Conservation (phyloP, 179 eudicot genomes). For the Corrigiola litoralis region DNA sequence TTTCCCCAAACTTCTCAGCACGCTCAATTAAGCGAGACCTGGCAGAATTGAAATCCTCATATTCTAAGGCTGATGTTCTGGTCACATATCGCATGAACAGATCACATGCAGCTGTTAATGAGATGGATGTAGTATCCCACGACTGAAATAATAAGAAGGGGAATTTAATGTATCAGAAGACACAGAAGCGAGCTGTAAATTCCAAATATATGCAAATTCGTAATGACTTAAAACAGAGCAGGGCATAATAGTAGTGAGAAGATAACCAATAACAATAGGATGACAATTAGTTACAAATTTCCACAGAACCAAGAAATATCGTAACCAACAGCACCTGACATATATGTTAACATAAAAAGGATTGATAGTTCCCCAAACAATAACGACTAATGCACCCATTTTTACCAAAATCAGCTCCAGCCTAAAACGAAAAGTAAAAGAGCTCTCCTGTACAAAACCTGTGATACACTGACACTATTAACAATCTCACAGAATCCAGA, state of each 20-base stretch:
- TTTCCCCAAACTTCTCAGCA: constrained; percentile 97
- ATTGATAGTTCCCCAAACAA: no score
- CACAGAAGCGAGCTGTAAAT: background rate
- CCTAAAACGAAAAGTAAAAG: no score
- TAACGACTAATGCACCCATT: background rate
- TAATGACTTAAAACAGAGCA: background rate
- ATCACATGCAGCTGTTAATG: constrained; percentile 95
- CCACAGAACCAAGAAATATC: no score
- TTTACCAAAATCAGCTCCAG: background rate
- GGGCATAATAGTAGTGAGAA: background rate
- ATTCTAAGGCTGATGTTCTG: constrained; percentile 90
- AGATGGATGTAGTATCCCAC: constrained; percentile 97
- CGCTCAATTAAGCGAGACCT: constrained; percentile 94
- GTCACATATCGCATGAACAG: constrained; percentile 94
- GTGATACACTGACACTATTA: background rate
- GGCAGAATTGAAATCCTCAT: constrained; percentile 88
- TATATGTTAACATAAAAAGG: no score
- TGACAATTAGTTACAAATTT: no score
- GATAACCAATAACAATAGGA: background rate
- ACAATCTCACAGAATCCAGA: no score
- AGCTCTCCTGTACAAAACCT: no score
- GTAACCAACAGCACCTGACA: no score
- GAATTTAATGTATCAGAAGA: constrained; percentile 10
- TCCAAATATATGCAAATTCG: background rate
- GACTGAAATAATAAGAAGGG: constrained; percentile 41